Evolutionary conservation across 208 protist species (phyloP), one percentile per base, ranked within the genome.

Genomic region (Angomonas desouzai): DNA sequence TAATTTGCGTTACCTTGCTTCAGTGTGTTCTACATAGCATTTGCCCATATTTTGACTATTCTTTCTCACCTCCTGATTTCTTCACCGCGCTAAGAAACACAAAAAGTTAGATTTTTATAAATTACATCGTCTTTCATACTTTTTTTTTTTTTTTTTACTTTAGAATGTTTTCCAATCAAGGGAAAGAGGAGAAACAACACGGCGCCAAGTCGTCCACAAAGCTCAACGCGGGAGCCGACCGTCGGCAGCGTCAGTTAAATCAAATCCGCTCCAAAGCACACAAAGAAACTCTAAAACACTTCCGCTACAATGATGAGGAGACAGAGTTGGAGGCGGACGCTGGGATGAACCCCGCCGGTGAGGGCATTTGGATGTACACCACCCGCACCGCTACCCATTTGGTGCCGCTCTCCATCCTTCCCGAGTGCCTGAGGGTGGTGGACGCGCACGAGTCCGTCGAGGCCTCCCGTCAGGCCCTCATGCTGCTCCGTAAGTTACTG

Each of bases 401-500:
- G 2, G 69, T 94, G 28, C 88, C 88, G n/a, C n/a, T 87, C 22
- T 27, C 51, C n/a, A 64, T 94, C 18, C 70, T 94, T 6, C 85
- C 85, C 0, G 48, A 77, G 68, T 83, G 87, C 61, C 83, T 84
- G 22, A 70, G 79, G 61, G 64, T 94, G 64, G 70, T 83, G 22
- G 72, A 89, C 57, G 49, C 76, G 18, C 79, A 76, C 0, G 47
- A 56, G 1, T 75, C 73, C 7, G 70, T 69, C 10, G 61, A 81
- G 10, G 72, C 91, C 55, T 73, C 91, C n/a, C 90, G 79, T 49
- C 85, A 96, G 25, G 87, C 85, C 10, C 87, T 79, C 16, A 58
- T 89, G 23, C 71, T 93, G 74, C 79, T 97, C 36, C 85, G 92
- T 49, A 96, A 97, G 76, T 55, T 96, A 23, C 77, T 97, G 11